phyloP scores from a whole-genome alignment of 768 basidiomycete species.

The Podaxis sp. region DNA sequence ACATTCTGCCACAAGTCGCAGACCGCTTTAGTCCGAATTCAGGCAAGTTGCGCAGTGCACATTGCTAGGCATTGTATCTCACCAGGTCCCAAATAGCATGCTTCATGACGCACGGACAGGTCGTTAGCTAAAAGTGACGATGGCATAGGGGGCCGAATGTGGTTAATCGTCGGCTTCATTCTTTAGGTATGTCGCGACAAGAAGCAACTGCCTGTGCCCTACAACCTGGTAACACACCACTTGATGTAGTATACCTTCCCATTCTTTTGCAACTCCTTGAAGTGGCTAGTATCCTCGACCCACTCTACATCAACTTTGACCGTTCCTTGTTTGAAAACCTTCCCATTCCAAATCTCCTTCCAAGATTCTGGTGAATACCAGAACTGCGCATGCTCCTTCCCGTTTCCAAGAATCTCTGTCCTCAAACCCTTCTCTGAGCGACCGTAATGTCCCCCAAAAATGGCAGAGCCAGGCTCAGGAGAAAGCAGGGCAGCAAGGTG shows the following conservation, averaged over 20 bases:
- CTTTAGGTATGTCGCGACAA: too few relatives aligned
- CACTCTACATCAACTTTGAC: constrained; percentile 9
- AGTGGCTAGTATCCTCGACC: neutral
- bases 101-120: too few relatives aligned
- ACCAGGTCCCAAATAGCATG: too few relatives aligned
- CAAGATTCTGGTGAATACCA: constrained; percentile 17
- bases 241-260: constrained; percentile 8
- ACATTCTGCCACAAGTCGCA: too few relatives aligned
- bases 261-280: neutral
- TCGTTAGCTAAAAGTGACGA: too few relatives aligned
- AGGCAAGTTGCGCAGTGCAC: neutral
- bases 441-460: constrained; percentile 37
- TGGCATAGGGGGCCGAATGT: too few relatives aligned
- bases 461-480: constrained; percentile 31
- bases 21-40: neutral
- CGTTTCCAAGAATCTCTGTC: constrained; percentile 12
- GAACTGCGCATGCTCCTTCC: constrained; percentile 16
- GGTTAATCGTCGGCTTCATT: too few relatives aligned
- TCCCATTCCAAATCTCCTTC: constrained; percentile 15
- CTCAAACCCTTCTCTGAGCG: constrained; percentile 19
- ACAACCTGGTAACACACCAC: constrained; percentile 4
- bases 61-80: neutral
- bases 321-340: constrained; percentile 14
- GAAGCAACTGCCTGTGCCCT: neutral
- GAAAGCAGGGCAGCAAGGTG: constrained; percentile 31